Percentiles rank a stretch among this genome's conserved stretches.
phyloP scores from a whole-genome alignment of 73 alveolate species.

The Paramecium sexaurelia region DNA sequence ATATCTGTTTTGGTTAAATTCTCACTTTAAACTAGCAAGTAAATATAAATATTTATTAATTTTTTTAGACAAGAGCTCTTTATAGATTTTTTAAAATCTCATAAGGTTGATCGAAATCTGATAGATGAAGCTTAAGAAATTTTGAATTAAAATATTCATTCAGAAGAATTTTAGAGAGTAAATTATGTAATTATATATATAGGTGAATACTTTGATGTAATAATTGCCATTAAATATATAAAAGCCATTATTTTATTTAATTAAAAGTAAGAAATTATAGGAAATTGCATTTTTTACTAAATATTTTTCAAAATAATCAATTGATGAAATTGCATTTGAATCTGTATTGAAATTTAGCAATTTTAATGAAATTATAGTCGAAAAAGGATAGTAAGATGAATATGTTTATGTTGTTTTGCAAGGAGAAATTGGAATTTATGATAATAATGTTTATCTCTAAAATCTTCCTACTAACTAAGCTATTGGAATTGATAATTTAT shows the following conservation, averaged over 20 bases:
- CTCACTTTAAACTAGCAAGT: not conserved
- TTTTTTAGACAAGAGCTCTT: not conserved
- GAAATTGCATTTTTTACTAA: not conserved
- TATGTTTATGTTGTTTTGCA: not conserved
- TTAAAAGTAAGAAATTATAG: not conserved
- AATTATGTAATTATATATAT: not conserved
- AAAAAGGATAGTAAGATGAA: slow-evolving; percentile 29
- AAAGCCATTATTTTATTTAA: not conserved
- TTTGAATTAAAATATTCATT: not conserved
- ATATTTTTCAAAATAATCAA: not conserved
- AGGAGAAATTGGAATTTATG: not conserved
- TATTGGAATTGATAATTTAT: not conserved
- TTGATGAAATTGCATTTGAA: not conserved
- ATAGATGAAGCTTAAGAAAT: not conserved
- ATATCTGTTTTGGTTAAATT: not conserved
- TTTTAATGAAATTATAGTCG: not conserved
- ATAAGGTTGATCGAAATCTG: not conserved
- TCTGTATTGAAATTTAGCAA: not conserved
- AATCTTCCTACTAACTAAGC: not conserved
- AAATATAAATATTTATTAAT: not conserved
- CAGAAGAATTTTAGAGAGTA: not conserved
- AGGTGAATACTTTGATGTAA: not conserved
- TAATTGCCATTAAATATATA: not conserved
- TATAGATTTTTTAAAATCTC: not conserved
- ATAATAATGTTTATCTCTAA: not conserved